These are phyloP conservation scores for Cymodocea nodosa DNA, from an alignment of 116 monocot species.

Conservation along the genomic window DNA sequence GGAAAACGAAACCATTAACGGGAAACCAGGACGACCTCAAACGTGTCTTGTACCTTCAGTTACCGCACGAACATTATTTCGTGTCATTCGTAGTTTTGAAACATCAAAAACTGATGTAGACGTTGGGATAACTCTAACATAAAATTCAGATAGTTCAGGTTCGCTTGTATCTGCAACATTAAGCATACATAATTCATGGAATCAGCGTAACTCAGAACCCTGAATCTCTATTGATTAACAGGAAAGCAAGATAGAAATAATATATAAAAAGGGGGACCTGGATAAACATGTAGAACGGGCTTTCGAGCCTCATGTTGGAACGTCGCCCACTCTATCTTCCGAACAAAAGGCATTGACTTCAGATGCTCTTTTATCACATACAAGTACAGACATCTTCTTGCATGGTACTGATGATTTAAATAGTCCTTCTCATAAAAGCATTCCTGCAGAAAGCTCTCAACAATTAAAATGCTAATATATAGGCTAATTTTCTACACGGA, in stretches of 20 bases:
- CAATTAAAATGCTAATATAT: background rate
- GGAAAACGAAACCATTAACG: background rate
- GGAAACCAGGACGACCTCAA: background rate
- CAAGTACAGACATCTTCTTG: constrained; percentile 71
- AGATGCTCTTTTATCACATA: constrained; percentile 50
- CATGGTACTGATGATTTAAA: constrained; percentile 87
- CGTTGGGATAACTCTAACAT: constrained; percentile 70
- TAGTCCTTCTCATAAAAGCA: constrained; percentile 62
- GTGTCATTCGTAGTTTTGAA: constrained; percentile 43
- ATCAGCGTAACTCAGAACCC: background rate
- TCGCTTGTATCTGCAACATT: constrained; percentile 23
- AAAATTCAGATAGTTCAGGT: constrained; percentile 50
- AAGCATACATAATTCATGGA: background rate
- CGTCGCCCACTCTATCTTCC: constrained; percentile 53
- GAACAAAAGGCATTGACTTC: constrained; percentile 26
- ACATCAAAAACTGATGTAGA: constrained; percentile 46
- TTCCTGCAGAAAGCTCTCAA: constrained; percentile 6
- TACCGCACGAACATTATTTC: constrained; percentile 73
- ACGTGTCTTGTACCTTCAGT: constrained; percentile 30
- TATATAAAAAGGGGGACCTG: constrained; percentile 28
- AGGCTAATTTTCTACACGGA: background rate
- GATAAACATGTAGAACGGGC: constrained; percentile 62
- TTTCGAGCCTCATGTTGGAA: constrained; percentile 83
- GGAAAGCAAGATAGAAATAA: background rate
- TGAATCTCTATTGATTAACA: background rate